Evolutionary conservation across 1,139 yeast genomes (phyloP), one percentile per base, ranked within the genome.

Genomic region (Blastobotrys apis): DNA sequence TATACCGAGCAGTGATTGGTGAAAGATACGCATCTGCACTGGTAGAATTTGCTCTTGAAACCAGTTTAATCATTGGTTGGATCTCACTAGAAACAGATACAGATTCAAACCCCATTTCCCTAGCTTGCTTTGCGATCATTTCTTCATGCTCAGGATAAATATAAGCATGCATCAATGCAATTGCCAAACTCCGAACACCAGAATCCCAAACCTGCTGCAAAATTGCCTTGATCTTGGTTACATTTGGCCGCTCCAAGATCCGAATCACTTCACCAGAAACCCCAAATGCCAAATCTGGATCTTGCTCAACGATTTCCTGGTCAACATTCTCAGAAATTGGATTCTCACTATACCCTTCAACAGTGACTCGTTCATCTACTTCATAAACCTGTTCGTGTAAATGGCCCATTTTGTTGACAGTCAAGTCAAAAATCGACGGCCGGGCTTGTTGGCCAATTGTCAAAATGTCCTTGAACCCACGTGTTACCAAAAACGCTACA

Each of bases 11-110:
- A 39, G 84, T 80, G 40, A 80, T 83, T 1, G 94, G 94, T 2
- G 90, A 81, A 48, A 84, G 64, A 58, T 84, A 84, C 1, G 92
- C 86, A 64, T 84, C 92, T 1, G 85, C 87, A 16, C 80, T 77
- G 3, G 86, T 73, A 13, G 88, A 81, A 53, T 81, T 81, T 1
- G 87, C 84, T 48, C 94, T 69, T 12, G 84, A 76, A 22, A 84
- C 78, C 33, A 77, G 73, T 58, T 83, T 83, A 52, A 84, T 80
- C 82, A 82, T 81, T 8, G 94, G 90, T 40, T 81, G 77, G 19
- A 83, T 68, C 53, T 77, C 74, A 22, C 79, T 75, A 0, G 90
- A 81, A 16, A 82, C 68, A 0, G 90, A 81, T 23, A 84, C 69
- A 55, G 79, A 78, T 2, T 67, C 59, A 59, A 83, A 83, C 1